phyloP scores from a whole-genome alignment of 148 eudicot species.

The Spergularia bocconei region DNA sequence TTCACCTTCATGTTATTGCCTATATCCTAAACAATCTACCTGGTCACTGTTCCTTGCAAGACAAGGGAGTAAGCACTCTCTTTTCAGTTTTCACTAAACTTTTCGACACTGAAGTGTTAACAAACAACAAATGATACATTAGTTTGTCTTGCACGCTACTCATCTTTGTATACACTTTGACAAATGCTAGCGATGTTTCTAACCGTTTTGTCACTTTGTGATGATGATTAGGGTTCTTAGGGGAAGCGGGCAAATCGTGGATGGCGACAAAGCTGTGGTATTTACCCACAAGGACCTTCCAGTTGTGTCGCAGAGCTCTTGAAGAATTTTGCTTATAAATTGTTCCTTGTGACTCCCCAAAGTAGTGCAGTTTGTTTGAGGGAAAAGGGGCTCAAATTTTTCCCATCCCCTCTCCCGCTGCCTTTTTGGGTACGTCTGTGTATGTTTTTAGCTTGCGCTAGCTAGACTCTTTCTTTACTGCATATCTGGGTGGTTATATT shows the following conservation, averaged over 20 bases:
- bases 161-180: no score
- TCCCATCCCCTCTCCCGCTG: conserved; percentile 32
- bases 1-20: no score
- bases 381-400: conserved; percentile 23
- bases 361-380: conserved; percentile 27
- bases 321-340: not conserved
- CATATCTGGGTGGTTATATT: conserved; percentile 6
- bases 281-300: conserved; percentile 80
- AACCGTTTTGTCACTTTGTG: not conserved
- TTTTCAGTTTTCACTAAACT: no score
- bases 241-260: conserved; percentile 84
- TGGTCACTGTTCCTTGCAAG: no score
- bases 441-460: conserved; percentile 5
- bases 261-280: conserved; percentile 70
- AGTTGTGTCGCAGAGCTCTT: conserved; percentile 7
- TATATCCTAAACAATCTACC: no score
- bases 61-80: no score
- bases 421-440: conserved; percentile 30
- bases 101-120: no score
- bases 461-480: not conserved
- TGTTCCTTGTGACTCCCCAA: conserved; percentile 8
- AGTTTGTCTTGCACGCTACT: no score
- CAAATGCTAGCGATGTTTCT: not conserved
- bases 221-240: conserved; percentile 62
- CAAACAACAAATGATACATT: no score